A percentile compares a stretch with the other conserved stretches of the same genome.
Evolutionary conservation across 176 grass and related monocot genomes (phyloP).

Genomic region (Avena eriantha): DNA sequence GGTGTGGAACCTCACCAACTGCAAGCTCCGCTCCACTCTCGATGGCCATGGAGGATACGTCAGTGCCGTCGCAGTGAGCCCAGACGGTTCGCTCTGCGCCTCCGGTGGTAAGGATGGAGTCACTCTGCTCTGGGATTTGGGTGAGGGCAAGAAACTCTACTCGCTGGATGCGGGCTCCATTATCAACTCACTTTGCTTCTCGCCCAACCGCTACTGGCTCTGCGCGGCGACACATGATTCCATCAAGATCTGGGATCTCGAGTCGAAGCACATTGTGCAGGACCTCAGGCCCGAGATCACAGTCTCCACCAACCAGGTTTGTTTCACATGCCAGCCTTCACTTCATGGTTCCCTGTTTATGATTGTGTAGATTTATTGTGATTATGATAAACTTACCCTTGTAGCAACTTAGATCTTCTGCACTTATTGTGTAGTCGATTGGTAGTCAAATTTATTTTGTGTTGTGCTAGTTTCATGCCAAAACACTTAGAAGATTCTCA

Average conservation of each 20-base stretch:
- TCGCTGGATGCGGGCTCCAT: slow-evolving; percentile 73
- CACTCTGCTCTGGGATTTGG: slow-evolving; percentile 82
- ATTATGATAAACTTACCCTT: not conserved
- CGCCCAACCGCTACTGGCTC: slow-evolving; percentile 93
- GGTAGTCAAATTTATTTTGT: not conserved
- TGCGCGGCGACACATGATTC: slow-evolving; percentile 86
- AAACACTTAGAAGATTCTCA: not conserved
- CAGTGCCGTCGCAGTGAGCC: slow-evolving; percentile 82
- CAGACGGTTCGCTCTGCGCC: slow-evolving; percentile 89
- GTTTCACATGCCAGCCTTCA: not conserved
- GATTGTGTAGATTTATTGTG: not conserved
- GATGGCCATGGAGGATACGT: slow-evolving; percentile 76
- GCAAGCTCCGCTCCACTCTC: slow-evolving; percentile 74
- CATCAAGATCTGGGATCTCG: slow-evolving; percentile 98
- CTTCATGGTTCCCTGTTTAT: not conserved
- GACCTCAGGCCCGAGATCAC: slow-evolving; percentile 77
- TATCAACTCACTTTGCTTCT: slow-evolving; percentile 86
- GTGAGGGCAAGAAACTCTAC: slow-evolving; percentile 90
- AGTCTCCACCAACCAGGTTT: slow-evolving; percentile 73
- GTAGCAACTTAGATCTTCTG: not conserved
- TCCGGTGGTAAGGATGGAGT: slow-evolving; percentile 82
- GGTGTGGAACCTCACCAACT: slow-evolving; percentile 97
- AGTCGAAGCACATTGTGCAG: slow-evolving; percentile 89
- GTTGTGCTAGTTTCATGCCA: not conserved
- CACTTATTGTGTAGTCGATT: not conserved